Evolutionary conservation across 306 rosid genomes (phyloP), one percentile per base, ranked within the genome.

Genomic region (Urtica urens): DNA sequence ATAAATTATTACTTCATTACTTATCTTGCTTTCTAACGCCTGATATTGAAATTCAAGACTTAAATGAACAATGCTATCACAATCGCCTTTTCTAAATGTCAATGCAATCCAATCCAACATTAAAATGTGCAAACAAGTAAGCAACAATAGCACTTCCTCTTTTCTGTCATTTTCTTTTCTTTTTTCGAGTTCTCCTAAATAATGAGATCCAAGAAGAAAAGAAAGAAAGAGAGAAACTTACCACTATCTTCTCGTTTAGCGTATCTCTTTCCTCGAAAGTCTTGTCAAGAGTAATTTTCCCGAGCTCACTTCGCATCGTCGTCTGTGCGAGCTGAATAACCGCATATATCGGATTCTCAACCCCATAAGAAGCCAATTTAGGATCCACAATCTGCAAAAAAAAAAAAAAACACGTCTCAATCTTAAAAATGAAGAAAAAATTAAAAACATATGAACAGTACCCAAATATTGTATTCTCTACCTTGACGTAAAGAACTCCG

Each of bases 281-380:
- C 78, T 90, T 79, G 71, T 90, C 99, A 6, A 90, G 99, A 52
- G 94, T 85, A 58, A 90, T 86, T 73, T 90, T 90, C 41, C 94
- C 95, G 21, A 90, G 90, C 76, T 80, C 95, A 15, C 93, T 81
- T 47, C 99, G 95, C 99, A 90, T 84, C 3, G 95, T 90, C 8
- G 95, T 85, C 59, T 90, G 99, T 2, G 99, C 99, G 44, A 90
- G 92, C 85, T 85, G 99, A 71, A 85, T 71, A 20, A 86, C 87
- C 0, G 99, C 92, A 40, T 77, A 78, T 37, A 90, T 71, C 28
- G 99, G 99, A 67, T 71, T 78, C 77, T 72, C 92, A 16, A 82
- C 87, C 2, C 99, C 95, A 63, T 90, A 90, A 12, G 99, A 85
- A 21, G 99, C 99, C 64, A 79, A 51, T 65, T 71, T 75, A 43